A percentile compares a stretch with the other conserved stretches of the same genome.
Evolutionary conservation across 805 yeast species (phyloP).

Genomic region (Candida takata): DNA sequence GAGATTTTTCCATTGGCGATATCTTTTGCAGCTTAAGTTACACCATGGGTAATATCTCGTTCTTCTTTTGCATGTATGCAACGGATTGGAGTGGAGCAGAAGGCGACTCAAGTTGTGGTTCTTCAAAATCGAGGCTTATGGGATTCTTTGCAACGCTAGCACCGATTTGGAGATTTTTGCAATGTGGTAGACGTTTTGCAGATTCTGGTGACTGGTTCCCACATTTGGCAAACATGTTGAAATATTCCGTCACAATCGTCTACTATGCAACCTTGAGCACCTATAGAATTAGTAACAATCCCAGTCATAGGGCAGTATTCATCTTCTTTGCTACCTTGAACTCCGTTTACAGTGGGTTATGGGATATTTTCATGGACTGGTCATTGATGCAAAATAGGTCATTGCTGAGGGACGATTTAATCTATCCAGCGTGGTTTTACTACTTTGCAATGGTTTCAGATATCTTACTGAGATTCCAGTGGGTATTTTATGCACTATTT

Average conservation of each 20-base stretch:
- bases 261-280: constrained; percentile 71
- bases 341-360: constrained; percentile 57
- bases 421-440: constrained; percentile 54
- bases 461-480: constrained; percentile 73
- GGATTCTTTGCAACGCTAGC: constrained; percentile 86
- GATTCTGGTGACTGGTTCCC: constrained; percentile 97
- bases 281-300: constrained; percentile 56
- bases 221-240: constrained; percentile 81
- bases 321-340: constrained; percentile 71
- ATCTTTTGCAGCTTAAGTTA: constrained; percentile 84
- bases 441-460: constrained; percentile 71
- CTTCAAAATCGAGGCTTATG: constrained; percentile 64
- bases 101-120: constrained; percentile 54
- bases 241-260: constrained; percentile 59
- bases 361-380: constrained; percentile 98
- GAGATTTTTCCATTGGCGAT: constrained; percentile 92
- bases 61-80: constrained; percentile 78
- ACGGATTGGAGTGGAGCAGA: constrained; percentile 58
- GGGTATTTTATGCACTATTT: constrained; percentile 86
- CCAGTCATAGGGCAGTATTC: constrained; percentile 43
- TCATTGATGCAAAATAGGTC: constrained; percentile 67
- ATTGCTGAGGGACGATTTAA: constrained; percentile 65
- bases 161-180: constrained; percentile 82
- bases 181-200: constrained; percentile 83
- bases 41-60: constrained; percentile 75